Conservation (phyloP, 2,329 filamentous ascomycete species). For the Aspergillus neoniger region DNA sequence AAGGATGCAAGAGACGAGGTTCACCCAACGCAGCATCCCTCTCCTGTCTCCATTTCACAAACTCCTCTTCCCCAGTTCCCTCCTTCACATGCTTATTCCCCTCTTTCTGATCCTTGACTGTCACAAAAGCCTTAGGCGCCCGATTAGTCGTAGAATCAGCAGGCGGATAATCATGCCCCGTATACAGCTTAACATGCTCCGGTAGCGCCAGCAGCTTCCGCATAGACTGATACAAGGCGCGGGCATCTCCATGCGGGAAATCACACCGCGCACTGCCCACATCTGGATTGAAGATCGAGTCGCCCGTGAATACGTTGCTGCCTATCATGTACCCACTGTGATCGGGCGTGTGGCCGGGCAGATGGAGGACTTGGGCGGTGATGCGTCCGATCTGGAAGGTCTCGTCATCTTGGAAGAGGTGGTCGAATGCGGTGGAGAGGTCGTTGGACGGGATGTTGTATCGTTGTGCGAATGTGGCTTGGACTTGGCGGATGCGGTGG, state of each 20-base stretch:
- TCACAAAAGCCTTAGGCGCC: neutral
- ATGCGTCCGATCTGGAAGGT: constrained; percentile 54
- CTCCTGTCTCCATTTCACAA: constrained; percentile 33
- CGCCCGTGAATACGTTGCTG: constrained; percentile 51
- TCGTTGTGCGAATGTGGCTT: constrained; percentile 51
- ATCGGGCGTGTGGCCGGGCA: constrained; percentile 64
- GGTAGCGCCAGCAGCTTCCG: constrained; percentile 46
- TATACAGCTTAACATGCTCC: constrained; percentile 50
- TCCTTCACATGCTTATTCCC: constrained; percentile 30
- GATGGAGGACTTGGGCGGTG: constrained; percentile 51
- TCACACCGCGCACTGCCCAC: constrained; percentile 56
- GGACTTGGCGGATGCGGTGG: constrained; percentile 55
- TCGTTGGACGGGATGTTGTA: constrained; percentile 53
- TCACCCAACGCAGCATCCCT: constrained; percentile 34
- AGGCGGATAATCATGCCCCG: constrained; percentile 54
- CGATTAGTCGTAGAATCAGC: constrained; percentile 11
- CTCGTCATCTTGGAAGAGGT: constrained; percentile 57
- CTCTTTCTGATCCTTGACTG: constrained; percentile 21
- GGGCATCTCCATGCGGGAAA: constrained; percentile 54
- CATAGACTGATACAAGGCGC: constrained; percentile 48
- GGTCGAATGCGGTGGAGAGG: constrained; percentile 53
- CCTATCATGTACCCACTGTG: constrained; percentile 62
- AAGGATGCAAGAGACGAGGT: constrained; percentile 39
- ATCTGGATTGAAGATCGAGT: constrained; percentile 55
- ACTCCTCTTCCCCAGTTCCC: constrained; percentile 31